A percentile compares a stretch with the other conserved stretches of the same genome.
Conservation (phyloP, 495 filamentous ascomycete genomes). For the Sordaria brevicollis region DNA sequence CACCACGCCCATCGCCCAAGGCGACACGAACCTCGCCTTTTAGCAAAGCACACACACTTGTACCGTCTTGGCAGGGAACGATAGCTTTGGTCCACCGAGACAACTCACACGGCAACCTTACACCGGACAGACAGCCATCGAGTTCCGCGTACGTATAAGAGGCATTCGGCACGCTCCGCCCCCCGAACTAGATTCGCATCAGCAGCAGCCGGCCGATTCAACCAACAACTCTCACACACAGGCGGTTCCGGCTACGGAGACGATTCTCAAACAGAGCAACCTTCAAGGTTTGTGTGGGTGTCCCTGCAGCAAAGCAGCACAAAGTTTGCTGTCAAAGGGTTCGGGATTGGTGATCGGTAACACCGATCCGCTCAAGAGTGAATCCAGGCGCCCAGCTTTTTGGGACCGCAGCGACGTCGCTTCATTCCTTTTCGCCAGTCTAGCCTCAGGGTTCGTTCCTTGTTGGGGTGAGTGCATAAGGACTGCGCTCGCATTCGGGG, state of each 20-base stretch:
- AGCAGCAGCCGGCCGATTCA: neutral
- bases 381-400: neutral
- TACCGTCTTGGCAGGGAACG: slow-evolving; percentile 19
- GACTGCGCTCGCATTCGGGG: neutral
- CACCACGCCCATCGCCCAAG: slow-evolving; percentile 17
- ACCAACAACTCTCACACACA: neutral
- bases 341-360: slow-evolving; percentile 5
- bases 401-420: neutral
- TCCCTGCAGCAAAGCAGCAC: slow-evolving; percentile 8
- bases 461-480: neutral
- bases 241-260: neutral
- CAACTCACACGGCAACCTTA: neutral
- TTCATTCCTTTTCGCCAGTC: neutral
- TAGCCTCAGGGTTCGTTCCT: neutral
- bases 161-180: neutral
- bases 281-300: neutral
- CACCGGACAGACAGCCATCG: neutral
- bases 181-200: neutral
- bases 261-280: neutral
- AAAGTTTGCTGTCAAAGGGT: slow-evolving; percentile 8
- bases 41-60: slow-evolving; percentile 1
- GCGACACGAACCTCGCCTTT: slow-evolving; percentile 26
- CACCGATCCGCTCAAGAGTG: slow-evolving; percentile 4
- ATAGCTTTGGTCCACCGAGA: slow-evolving; percentile 7
- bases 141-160: slow-evolving; percentile 1